Evolutionary conservation across 805 yeast genomes (phyloP), one percentile per base, ranked within the genome.

Genomic region (Lachancea fermentati): DNA sequence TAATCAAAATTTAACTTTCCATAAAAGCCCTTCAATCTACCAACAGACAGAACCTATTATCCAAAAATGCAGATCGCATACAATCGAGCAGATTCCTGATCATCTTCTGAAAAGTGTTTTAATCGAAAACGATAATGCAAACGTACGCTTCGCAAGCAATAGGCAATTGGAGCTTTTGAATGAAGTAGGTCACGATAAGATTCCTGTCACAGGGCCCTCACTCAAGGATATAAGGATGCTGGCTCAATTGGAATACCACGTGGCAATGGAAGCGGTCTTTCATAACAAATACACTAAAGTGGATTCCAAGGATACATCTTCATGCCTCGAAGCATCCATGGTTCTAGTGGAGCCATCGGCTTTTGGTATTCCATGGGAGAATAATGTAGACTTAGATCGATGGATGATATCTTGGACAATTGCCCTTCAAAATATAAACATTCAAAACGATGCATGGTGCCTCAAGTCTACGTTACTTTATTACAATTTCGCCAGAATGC

Each of bases 401-500:
- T 81, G 88, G 88, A 81, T 81, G 85, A 85, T 81, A 4, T 79
- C 81, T 15, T 81, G 88, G 88, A 78, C 88, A 0, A 84, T 81
- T 8, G 58, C 80, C 30, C 60, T 81, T 15, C 75, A 83, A 3
- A 83, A 85, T 1, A 69, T 76, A 35, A 70, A 69, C 36, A 63
- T 60, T 14, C 62, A 61, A 19, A 54, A 57, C 35, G 75, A 78
- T 29, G 60, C 70, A 0, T 81, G 88, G 88, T 75, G 83, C 7
- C 73, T 83, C 1, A 81, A 81, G 50, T 78, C 84, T 1, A 79
- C 86, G 0, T 63, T 81, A 43, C 75, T 81, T 32, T 81, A 81
- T 53, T 81, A 81, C 52, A 80, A 81, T 52, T 81, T 80, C 66
- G 88, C 88, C 25, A 78, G 79, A 51, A 78, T 81, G 83, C 82